Base-by-base conservation (phyloP, 306 rosid species). In the Datisca glomerata region DNA sequence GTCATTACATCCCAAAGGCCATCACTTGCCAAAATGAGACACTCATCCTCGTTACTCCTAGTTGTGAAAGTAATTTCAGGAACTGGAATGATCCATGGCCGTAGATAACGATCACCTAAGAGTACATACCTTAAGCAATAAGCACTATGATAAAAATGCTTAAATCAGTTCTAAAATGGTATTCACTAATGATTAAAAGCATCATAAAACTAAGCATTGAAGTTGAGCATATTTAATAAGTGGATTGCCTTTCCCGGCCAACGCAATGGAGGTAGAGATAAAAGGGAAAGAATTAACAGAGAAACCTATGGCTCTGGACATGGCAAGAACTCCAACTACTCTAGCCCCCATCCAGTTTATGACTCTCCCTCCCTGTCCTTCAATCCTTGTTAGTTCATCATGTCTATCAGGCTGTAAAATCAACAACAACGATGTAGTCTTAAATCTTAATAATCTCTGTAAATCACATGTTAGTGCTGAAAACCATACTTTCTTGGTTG, bases 241-340 rank as follows among this genome's bases (percentile, higher is more conserved):
- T n/a, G n/a, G n/a, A n/a, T n/a, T n/a, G n/a, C n/a, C n/a, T n/a
- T n/a, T n/a, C n/a, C n/a, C n/a, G n/a, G n/a, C n/a, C n/a, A n/a
- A n/a, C n/a, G n/a, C n/a, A 31, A 31, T 31, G 36, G 36, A 31
- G 3, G n/a, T 31, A 2, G n/a, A 31, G 36, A 31, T 31, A 8
- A 41, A 37, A 62, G 63, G 67, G 74, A 65, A 10, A 27, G 18
- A 8, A 25, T 25, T 64, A 50, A 49, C 53, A 60, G 44, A 41
- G n/a, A 69, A 71, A 85, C 96, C 96, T 80, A 85, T 85, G 59
- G 96, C 96, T 79, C 96, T 80, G 71, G 96, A 85, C 96, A 63
- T 70, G 53, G 75, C 79, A 35, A 64, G 73, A 65, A 57, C 69
- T 51, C 69, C 72, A 45, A 64, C 54, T 54, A 85, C 93, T 77